Percentiles rank a stretch among this genome's conserved stretches.
phyloP scores from a whole-genome alignment of 169 alveolate species.

The Haemoproteus tartakovskyi region DNA sequence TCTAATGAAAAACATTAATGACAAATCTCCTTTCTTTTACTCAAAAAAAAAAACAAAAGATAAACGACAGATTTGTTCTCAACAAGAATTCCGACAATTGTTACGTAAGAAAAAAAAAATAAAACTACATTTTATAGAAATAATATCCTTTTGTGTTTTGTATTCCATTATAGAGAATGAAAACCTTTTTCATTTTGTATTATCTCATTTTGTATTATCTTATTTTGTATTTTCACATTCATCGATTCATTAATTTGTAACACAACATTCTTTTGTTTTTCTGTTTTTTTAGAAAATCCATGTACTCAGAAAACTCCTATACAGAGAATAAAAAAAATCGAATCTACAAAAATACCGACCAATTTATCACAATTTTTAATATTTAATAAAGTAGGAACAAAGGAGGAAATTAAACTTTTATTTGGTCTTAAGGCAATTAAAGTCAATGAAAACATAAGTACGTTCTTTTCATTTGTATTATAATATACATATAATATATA shows the following conservation, averaged over 20 bases:
- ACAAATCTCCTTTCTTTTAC: slow-evolving; percentile 51
- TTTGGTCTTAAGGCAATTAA: slow-evolving; percentile 63
- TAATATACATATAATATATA: too few species aligned
- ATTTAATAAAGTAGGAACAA: slow-evolving; percentile 45
- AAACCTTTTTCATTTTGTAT: too few species aligned
- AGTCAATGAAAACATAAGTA: slow-evolving; percentile 57
- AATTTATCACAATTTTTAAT: slow-evolving; percentile 42
- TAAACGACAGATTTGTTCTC: slow-evolving; percentile 34
- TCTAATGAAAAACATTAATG: slow-evolving; percentile 38
- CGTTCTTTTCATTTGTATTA: too few species aligned
- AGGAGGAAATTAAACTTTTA: slow-evolving; percentile 51
- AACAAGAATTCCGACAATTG: slow-evolving; percentile 23
- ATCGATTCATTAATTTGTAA: too few species aligned
- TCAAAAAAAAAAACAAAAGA: slow-evolving; percentile 21
- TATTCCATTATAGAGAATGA: too few species aligned
- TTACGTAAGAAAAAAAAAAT: slow-evolving; percentile 5
- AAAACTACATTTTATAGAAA: not conserved
- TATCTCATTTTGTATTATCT: too few species aligned
- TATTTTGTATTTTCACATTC: too few species aligned
- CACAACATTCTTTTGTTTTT: not conserved
- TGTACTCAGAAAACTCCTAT: slow-evolving; percentile 14
- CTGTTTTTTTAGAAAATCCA: slow-evolving; percentile 12
- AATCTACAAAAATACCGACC: slow-evolving; percentile 20
- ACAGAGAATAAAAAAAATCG: slow-evolving; percentile 40
- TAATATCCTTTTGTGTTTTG: not conserved